Conservation (phyloP, 306 rosid genomes). For the Psophocarpus tetragonolobus region DNA sequence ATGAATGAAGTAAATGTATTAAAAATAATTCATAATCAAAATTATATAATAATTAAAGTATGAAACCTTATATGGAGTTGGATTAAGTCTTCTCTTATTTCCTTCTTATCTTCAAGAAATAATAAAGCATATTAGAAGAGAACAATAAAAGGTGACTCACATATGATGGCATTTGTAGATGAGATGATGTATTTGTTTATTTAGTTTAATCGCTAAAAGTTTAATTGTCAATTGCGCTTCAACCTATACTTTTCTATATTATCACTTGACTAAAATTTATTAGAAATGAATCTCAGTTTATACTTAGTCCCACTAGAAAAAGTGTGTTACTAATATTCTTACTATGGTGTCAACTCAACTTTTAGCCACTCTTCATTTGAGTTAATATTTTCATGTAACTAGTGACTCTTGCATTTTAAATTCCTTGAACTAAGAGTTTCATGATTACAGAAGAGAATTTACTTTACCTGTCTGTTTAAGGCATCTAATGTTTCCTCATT, state of each 20-base stretch:
- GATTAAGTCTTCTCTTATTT: slow-evolving; percentile 78
- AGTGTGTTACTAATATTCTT: too few species aligned
- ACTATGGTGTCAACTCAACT: too few species aligned
- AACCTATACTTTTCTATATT: too few species aligned
- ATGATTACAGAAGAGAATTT: neutral
- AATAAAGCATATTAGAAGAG: neutral
- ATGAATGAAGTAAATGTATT: slow-evolving; percentile 55
- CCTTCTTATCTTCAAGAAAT: slow-evolving; percentile 45
- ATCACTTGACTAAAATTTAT: too few species aligned
- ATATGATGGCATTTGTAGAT: too few species aligned
- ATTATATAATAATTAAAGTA: neutral
- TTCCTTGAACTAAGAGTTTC: slow-evolving; percentile 5
- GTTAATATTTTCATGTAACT: neutral
- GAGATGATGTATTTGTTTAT: too few species aligned
- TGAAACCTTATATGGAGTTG: slow-evolving; percentile 78
- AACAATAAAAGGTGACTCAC: too few species aligned
- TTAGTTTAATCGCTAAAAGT: neutral
- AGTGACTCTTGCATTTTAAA: neutral
- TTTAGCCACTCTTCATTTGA: neutral
- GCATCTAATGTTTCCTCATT: slow-evolving; percentile 98
- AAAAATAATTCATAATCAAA: neutral
- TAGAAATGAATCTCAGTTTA: too few species aligned
- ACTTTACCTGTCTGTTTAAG: slow-evolving; percentile 97
- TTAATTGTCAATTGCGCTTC: too few species aligned
- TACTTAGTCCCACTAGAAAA: too few species aligned